These are phyloP conservation scores for Oxyria digyna DNA, from an alignment of 148 eudicot genomes.

Conservation along the genomic window DNA sequence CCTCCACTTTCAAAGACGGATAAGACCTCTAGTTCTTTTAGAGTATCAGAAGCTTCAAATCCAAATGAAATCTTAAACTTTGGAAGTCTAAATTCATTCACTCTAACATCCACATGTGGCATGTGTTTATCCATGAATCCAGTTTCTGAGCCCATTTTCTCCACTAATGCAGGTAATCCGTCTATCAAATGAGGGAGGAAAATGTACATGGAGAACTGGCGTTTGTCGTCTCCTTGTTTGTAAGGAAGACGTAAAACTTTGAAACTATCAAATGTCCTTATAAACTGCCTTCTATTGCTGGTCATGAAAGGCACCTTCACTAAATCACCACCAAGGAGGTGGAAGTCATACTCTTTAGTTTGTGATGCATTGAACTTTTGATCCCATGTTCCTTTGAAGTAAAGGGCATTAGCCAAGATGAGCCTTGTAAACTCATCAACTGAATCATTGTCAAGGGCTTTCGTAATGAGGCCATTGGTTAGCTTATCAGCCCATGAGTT, in stretches of 20 bases:
- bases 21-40: background rate
- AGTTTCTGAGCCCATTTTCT: background rate
- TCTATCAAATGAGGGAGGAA: conserved; percentile 8
- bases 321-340: conserved; percentile 48
- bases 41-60: background rate
- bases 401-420: conserved; percentile 77
- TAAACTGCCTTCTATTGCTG: conserved; percentile 41
- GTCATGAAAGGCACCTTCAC: conserved; percentile 81
- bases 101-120: background rate
- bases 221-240: background rate
- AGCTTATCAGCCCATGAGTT: conserved; percentile 74
- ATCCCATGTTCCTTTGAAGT: conserved; percentile 72
- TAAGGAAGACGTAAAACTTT: conserved; percentile 11
- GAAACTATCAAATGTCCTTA: conserved; percentile 15
- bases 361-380: conserved; percentile 45
- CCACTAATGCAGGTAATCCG: conserved; percentile 2
- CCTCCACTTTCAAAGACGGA: background rate
- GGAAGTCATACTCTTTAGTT: conserved; percentile 53
- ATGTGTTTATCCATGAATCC: conserved; percentile 2
- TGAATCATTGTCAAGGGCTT: conserved; percentile 49
- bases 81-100: conserved; percentile 4
- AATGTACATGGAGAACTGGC: conserved; percentile 11
- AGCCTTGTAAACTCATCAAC: conserved; percentile 49
- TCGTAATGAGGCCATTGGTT: conserved; percentile 68
- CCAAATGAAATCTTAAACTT: conserved; percentile 12